A percentile compares a stretch with the other conserved stretches of the same genome.
These are phyloP conservation scores for Fusarium sp. DNA, from an alignment of 2,329 filamentous ascomycete species.

Conservation along the genomic window DNA sequence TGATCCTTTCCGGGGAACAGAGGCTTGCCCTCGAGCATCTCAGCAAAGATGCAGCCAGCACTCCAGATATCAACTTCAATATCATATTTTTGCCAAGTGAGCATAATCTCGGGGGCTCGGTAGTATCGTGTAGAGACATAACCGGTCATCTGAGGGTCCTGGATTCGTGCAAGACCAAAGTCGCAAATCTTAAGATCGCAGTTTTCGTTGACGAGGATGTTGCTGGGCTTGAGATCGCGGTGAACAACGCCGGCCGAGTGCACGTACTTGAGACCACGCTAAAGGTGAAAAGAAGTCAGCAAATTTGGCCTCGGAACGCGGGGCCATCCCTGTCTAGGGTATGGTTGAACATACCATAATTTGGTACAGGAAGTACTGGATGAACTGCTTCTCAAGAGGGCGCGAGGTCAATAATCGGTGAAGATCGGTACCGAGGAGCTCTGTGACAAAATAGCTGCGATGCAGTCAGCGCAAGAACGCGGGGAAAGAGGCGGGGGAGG, in stretches of 20 bases:
- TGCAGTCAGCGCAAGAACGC: slow-evolving; percentile 35
- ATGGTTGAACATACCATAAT: slow-evolving; percentile 79
- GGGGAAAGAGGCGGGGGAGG: slow-evolving; percentile 25
- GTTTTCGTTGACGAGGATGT: slow-evolving; percentile 99
- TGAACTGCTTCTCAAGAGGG: slow-evolving; percentile 98
- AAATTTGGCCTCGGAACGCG: not conserved
- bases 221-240: slow-evolving; percentile 97
- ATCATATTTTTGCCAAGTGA: slow-evolving; percentile 99
- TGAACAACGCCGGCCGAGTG: slow-evolving; percentile 98
- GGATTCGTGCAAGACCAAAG: slow-evolving; percentile 95
- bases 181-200: slow-evolving; percentile 99
- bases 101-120: slow-evolving; percentile 98
- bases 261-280: slow-evolving; percentile 99
- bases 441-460: slow-evolving; percentile 93
- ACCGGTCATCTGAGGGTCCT: slow-evolving; percentile 99
- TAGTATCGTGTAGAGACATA: slow-evolving; percentile 99
- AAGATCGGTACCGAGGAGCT: slow-evolving; percentile 95
- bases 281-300: slow-evolving; percentile 29
- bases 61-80: slow-evolving; percentile 99
- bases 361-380: slow-evolving; percentile 99
- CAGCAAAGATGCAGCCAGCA: slow-evolving; percentile 97
- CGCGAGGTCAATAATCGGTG: slow-evolving; percentile 95
- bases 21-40: slow-evolving; percentile 99
- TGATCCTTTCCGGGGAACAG: slow-evolving; percentile 99
- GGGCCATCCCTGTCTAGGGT: not conserved